These are phyloP conservation scores for Mallotus japonicus DNA, from an alignment of 441 rosid species.

Conservation along the genomic window DNA sequence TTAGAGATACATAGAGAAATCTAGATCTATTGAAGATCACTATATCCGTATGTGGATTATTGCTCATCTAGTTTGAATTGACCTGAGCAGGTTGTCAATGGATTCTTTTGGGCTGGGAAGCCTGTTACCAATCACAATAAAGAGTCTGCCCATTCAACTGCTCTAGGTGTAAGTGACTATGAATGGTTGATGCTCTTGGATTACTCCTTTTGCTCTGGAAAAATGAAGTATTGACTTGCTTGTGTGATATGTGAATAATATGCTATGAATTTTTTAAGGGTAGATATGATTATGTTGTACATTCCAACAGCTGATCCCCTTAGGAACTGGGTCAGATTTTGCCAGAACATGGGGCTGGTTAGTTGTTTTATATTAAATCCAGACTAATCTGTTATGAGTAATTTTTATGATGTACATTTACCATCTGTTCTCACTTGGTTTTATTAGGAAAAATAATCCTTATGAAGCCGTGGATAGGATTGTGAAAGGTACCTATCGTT, in stretches of 20 bases:
- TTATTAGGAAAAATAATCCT: conserved; percentile 79
- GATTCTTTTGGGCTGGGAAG: conserved; percentile 89
- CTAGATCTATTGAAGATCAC: not conserved
- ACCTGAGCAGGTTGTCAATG: conserved; percentile 76
- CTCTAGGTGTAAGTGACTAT: conserved; percentile 79
- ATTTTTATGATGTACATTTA: not conserved
- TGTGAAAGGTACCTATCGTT: conserved; percentile 52
- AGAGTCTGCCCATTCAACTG: conserved; percentile 61
- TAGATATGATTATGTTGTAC: conserved; percentile 24
- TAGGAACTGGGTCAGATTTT: conserved; percentile 98
- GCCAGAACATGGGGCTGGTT: conserved; percentile 95
- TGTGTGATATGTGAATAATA: conserved; percentile 5
- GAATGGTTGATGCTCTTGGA: conserved; percentile 2
- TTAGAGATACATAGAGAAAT: not conserved
- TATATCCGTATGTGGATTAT: not conserved
- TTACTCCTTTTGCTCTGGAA: too few species aligned
- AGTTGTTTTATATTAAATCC: conserved; percentile 37
- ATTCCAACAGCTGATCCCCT: conserved; percentile 73
- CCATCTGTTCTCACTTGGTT: conserved; percentile 17
- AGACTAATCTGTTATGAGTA: conserved; percentile 9
- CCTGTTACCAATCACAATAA: conserved; percentile 47
- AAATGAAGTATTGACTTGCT: not conserved
- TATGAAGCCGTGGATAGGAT: conserved; percentile 80
- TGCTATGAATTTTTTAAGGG: conserved; percentile 11
- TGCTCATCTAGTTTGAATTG: conserved; percentile 10